phyloP scores from a whole-genome alignment of 345 rosid species.

The Murraya koenigii region DNA sequence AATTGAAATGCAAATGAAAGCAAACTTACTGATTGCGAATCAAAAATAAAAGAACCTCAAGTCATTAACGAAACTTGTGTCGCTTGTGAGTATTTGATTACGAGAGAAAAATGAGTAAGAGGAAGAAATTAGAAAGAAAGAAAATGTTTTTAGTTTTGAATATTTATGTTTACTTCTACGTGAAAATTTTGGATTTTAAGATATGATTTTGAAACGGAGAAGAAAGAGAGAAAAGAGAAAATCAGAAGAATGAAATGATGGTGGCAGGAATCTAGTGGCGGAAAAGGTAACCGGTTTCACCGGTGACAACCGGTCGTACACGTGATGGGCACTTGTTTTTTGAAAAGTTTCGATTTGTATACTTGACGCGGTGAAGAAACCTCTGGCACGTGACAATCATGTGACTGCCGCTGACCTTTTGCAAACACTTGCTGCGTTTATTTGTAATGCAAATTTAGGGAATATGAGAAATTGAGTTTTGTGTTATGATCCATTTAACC shows the following conservation, averaged over 20 bases:
- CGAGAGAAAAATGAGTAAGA: neutral
- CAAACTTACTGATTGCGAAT: neutral
- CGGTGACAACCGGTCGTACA: conserved; percentile 7
- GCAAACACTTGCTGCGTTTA: neutral
- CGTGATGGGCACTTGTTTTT: neutral
- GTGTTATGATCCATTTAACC: too few species aligned
- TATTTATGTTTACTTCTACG: too few species aligned
- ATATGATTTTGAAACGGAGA: neutral
- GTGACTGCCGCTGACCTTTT: neutral
- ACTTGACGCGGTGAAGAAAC: neutral
- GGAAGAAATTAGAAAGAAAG: neutral
- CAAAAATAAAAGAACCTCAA: neutral
- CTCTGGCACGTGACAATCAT: neutral
- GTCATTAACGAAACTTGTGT: neutral
- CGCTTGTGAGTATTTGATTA: neutral
- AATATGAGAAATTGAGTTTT: too few species aligned
- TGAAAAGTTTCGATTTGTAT: neutral
- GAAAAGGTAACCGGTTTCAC: neutral
- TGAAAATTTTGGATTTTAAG: neutral
- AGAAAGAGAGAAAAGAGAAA: neutral
- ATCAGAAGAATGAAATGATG: neutral
- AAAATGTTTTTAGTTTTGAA: neutral
- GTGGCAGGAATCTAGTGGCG: neutral
- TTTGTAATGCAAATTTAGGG: neutral
- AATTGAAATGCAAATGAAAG: conserved; percentile 2